Percentiles rank a stretch among this genome's conserved stretches.
These are phyloP conservation scores for Bondarzewia mesenterica DNA, from an alignment of 1,284 basidiomycete species.

Conservation along the genomic window DNA sequence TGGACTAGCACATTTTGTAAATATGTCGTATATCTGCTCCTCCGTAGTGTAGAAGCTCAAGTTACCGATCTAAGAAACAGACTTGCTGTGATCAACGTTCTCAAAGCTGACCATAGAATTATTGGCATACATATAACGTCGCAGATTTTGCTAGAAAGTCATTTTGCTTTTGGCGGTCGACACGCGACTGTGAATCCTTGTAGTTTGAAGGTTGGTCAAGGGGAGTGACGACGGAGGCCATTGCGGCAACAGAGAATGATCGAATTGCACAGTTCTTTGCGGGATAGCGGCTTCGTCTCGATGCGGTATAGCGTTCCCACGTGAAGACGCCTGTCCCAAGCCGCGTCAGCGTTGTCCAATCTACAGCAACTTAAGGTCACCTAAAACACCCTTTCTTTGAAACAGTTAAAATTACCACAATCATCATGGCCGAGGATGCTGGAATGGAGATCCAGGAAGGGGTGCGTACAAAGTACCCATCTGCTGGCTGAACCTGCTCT, in stretches of 20 bases:
- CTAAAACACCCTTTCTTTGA: neutral
- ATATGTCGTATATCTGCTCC: constrained; percentile 98
- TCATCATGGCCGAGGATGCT: constrained; percentile 61
- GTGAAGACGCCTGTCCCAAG: constrained; percentile 17
- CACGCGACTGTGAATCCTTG: constrained; percentile 80
- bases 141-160: constrained; percentile 66
- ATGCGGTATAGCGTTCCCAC: constrained; percentile 10
- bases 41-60: constrained; percentile 98
- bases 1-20: constrained; percentile 84
- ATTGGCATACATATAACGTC: constrained; percentile 61
- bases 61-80: constrained; percentile 74
- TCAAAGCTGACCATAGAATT: neutral
- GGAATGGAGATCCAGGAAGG: constrained; percentile 81
- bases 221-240: constrained; percentile 82
- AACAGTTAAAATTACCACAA: neutral
- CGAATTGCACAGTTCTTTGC: neutral
- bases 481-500: neutral
- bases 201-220: constrained; percentile 94
- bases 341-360: constrained; percentile 44
- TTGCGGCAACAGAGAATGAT: constrained; percentile 23
- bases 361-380: constrained; percentile 8
- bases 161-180: constrained; percentile 64
- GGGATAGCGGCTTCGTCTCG: neutral
- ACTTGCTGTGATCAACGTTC: constrained; percentile 1
- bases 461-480: constrained; percentile 38